These are phyloP conservation scores for Closterium sp. DNA, from an alignment of 139 green algal species.

Conservation along the genomic window DNA sequence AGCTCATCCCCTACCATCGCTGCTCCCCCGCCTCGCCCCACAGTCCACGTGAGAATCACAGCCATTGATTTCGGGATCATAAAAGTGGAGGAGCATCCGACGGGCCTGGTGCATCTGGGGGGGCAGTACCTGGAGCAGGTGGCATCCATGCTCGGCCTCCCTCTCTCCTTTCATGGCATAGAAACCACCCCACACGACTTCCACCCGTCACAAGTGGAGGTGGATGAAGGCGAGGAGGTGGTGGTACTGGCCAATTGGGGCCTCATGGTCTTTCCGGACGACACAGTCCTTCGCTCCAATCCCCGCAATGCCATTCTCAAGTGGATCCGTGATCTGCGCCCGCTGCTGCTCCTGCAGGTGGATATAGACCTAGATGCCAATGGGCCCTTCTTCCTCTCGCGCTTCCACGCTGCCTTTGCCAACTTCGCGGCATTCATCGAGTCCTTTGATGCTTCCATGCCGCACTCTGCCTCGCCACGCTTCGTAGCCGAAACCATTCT, in stretches of 20 bases:
- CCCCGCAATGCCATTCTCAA: not conserved
- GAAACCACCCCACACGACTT: not conserved
- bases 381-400: not conserved
- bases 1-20: too few species aligned
- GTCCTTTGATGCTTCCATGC: not conserved
- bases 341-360: not conserved
- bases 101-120: not conserved
- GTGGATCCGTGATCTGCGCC: not conserved
- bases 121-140: not conserved
- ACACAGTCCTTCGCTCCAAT: not conserved
- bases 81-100: not conserved
- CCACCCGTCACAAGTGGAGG: not conserved
- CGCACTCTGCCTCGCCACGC: not conserved
- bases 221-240: not conserved
- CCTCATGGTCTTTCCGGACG: not conserved
- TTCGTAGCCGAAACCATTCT: not conserved
- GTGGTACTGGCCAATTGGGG: not conserved
- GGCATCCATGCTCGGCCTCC: not conserved
- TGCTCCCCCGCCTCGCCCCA: not conserved
- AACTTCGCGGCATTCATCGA: not conserved
- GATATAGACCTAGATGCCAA: not conserved
- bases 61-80: not conserved
- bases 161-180: not conserved
- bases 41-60: not conserved
- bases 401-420: not conserved